Percentiles rank a stretch among this genome's conserved stretches.
phyloP scores from a whole-genome alignment of 352 stramenopile species.

The Aphanomyces cochlioides region DNA sequence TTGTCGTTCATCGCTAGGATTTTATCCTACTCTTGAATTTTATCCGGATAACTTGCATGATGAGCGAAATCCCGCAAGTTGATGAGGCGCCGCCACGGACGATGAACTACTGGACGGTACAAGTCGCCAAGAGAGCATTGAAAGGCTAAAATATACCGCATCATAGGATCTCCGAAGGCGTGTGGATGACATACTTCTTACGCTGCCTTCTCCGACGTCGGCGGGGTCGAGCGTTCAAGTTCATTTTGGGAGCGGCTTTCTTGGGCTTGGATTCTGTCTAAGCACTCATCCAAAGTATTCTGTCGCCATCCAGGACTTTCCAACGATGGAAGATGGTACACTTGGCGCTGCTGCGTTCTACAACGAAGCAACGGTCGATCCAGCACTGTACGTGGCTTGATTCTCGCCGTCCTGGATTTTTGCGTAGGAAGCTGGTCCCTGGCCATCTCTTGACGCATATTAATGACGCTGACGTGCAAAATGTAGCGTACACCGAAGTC shows the following conservation, averaged over 20 bases:
- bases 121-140: too few species aligned
- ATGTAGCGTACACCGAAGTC: not conserved
- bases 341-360: conserved; percentile 18
- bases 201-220: not conserved
- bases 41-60: too few species aligned
- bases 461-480: conserved; percentile 21
- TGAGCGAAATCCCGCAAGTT: too few species aligned
- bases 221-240: not conserved
- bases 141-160: not conserved
- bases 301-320: conserved; percentile 22
- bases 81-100: too few species aligned
- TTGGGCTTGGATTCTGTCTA: conserved; percentile 24
- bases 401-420: not conserved
- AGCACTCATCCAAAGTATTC: conserved; percentile 6
- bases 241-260: conserved; percentile 26
- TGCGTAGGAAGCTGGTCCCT: conserved; percentile 3
- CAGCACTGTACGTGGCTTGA: not conserved
- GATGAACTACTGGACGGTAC: too few species aligned
- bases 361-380: conserved; percentile 17
- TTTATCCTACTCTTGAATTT: too few species aligned
- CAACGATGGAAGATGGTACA: not conserved
- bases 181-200: conserved; percentile 3
- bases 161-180: conserved; percentile 16
- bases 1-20: too few species aligned
- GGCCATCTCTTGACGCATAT: conserved; percentile 22